phyloP scores from a whole-genome alignment of 2,329 filamentous ascomycete species.

The Camillea tinctor region DNA sequence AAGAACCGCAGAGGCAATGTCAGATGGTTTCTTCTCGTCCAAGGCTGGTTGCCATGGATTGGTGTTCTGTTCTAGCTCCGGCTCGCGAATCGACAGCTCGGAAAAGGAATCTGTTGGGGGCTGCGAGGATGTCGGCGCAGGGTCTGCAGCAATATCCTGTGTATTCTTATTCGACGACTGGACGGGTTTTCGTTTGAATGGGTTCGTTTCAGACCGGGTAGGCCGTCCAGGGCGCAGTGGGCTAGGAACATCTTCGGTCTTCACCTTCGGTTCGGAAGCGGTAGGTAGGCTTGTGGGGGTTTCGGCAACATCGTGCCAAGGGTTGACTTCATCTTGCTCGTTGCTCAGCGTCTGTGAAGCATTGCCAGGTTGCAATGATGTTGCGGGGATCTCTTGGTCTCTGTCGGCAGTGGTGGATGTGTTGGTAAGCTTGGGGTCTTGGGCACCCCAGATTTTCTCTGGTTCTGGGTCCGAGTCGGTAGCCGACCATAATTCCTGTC shows the following conservation, averaged over 20 bases:
- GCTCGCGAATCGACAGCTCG: slow-evolving; percentile 42
- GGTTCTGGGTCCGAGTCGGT: slow-evolving; percentile 33
- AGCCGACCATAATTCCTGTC: slow-evolving; percentile 33
- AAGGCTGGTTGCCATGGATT: slow-evolving; percentile 47
- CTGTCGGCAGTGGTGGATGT: slow-evolving; percentile 13
- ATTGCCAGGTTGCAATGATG: slow-evolving; percentile 33
- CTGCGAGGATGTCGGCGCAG: slow-evolving; percentile 18
- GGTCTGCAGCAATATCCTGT: slow-evolving; percentile 12
- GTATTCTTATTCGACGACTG: slow-evolving; percentile 13
- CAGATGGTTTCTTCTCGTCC: slow-evolving; percentile 24
- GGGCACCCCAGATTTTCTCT: slow-evolving; percentile 30
- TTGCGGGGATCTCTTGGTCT: slow-evolving; percentile 31
- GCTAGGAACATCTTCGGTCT: slow-evolving; percentile 30
- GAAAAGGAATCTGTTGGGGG: slow-evolving; percentile 40
- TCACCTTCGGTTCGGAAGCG: slow-evolving; percentile 12
- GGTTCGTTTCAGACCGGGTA: slow-evolving; percentile 47
- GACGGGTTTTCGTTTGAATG: slow-evolving; percentile 51
- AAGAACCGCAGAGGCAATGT: slow-evolving; percentile 27
- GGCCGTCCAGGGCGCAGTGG: slow-evolving; percentile 33
- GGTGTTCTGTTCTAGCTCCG: slow-evolving; percentile 37
- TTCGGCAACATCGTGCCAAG: slow-evolving; percentile 33
- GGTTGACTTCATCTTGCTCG: slow-evolving; percentile 34
- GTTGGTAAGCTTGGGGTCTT: slow-evolving; percentile 8
- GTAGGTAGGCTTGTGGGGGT: slow-evolving; percentile 5
- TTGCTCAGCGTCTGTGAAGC: slow-evolving; percentile 24